Conservation (phyloP, 352 stramenopile genomes). For the Globisporangium cystogenes region DNA sequence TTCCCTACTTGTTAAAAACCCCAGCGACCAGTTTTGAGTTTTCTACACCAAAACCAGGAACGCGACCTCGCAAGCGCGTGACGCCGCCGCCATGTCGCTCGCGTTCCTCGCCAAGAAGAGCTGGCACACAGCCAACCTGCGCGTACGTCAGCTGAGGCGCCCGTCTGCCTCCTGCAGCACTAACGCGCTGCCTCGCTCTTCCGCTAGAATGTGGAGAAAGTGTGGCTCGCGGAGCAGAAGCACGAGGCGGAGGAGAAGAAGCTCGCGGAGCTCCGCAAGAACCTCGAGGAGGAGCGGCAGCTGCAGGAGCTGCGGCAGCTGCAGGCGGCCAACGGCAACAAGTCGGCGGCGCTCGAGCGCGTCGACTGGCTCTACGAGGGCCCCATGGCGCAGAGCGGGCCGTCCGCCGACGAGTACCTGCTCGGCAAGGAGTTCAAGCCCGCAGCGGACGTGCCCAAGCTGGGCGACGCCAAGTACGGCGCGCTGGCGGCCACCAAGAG, state of each 20-base stretch:
- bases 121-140: conserved; percentile 96
- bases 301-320: conserved; percentile 93
- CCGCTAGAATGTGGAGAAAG: conserved; percentile 94
- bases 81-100: too few species aligned
- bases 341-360: conserved; percentile 72
- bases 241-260: conserved; percentile 92
- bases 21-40: not conserved
- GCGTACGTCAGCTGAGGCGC: conserved; percentile 40
- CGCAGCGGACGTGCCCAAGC: conserved; percentile 43
- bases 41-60: too few species aligned
- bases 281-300: conserved; percentile 95
- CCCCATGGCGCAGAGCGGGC: conserved; percentile 65
- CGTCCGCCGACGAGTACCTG: conserved; percentile 88
- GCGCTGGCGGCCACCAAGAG: conserved; percentile 52
- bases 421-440: conserved; percentile 88
- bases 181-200: too few species aligned
- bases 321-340: conserved; percentile 81
- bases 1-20: too few species aligned
- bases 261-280: conserved; percentile 92
- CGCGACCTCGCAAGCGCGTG: too few species aligned
- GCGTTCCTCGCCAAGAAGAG: conserved; percentile 96
- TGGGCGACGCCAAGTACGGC: conserved; percentile 57
- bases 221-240: conserved; percentile 96
- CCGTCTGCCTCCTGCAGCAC: not conserved
- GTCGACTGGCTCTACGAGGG: conserved; percentile 98